Conservation (phyloP, 2,329 filamentous ascomycete species). For the Venturiaceae sp. region DNA sequence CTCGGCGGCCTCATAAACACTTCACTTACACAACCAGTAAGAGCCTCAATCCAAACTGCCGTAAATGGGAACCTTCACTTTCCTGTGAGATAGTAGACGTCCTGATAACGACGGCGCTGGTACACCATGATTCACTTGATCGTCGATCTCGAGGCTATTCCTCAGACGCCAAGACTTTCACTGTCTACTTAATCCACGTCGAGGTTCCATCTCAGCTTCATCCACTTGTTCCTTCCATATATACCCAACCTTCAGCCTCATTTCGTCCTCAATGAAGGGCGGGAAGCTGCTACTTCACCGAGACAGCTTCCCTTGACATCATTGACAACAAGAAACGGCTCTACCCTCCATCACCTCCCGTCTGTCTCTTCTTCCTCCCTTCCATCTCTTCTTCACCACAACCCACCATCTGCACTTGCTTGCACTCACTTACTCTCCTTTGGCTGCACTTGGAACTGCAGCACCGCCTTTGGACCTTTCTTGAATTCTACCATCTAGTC, state of each 20-base stretch:
- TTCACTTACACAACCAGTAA: no score
- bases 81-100: no score
- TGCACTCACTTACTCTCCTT: background rate
- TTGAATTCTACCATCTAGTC: conserved; percentile 1
- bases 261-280: conserved; percentile 61
- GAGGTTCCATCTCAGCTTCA: background rate
- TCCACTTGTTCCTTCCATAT: background rate
- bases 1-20: no score
- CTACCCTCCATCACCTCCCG: background rate
- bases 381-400: background rate
- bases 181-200: background rate
- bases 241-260: conserved; percentile 48
- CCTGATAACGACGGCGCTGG: no score
- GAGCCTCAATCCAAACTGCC: no score
- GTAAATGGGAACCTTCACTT: background rate
- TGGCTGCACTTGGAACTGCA: conserved; percentile 1
- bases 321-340: background rate
- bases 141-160: background rate
- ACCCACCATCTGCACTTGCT: background rate
- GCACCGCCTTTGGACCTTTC: conserved; percentile 1
- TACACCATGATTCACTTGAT: background rate
- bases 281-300: conserved; percentile 34
- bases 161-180: background rate
- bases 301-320: background rate
- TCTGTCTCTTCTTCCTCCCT: conserved; percentile 1